phyloP scores from a whole-genome alignment of 257 asterid genomes.

The Rhazya stricta region DNA sequence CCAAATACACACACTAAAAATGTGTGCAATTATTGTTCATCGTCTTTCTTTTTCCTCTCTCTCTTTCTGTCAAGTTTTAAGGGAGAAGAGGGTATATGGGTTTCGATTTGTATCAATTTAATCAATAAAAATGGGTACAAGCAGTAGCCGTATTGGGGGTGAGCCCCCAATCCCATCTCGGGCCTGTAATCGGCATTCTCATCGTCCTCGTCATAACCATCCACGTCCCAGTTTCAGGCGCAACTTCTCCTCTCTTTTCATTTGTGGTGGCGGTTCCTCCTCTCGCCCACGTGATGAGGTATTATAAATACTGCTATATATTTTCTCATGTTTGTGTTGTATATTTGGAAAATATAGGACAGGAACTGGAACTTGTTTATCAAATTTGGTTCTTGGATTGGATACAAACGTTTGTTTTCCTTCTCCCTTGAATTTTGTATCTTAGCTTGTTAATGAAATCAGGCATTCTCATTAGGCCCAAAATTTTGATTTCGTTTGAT shows the following conservation, averaged over 20 bases:
- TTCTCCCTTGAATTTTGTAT: neutral
- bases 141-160: conserved; percentile 26
- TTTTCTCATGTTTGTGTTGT: neutral
- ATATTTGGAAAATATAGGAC: neutral
- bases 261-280: conserved; percentile 34
- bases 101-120: neutral
- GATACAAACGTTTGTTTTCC: neutral
- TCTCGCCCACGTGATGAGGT: conserved; percentile 25
- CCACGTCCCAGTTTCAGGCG: conserved; percentile 22
- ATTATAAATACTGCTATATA: neutral
- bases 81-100: conserved; percentile 12
- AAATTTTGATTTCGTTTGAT: neutral
- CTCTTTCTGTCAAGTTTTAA: conserved; percentile 7
- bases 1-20: conserved; percentile 1
- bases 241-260: conserved; percentile 23
- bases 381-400: neutral
- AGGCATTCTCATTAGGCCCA: neutral
- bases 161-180: conserved; percentile 12
- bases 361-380: too few species aligned
- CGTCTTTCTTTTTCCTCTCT: neutral
- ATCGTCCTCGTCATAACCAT: conserved; percentile 2
- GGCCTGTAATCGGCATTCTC: neutral
- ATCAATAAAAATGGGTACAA: conserved; percentile 28
- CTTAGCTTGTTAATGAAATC: neutral
- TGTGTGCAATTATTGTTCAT: neutral